A percentile compares a stretch with the other conserved stretches of the same genome.
These are phyloP conservation scores for Xerocomellus amylosporus DNA, from an alignment of 768 basidiomycete genomes.

Conservation along the genomic window DNA sequence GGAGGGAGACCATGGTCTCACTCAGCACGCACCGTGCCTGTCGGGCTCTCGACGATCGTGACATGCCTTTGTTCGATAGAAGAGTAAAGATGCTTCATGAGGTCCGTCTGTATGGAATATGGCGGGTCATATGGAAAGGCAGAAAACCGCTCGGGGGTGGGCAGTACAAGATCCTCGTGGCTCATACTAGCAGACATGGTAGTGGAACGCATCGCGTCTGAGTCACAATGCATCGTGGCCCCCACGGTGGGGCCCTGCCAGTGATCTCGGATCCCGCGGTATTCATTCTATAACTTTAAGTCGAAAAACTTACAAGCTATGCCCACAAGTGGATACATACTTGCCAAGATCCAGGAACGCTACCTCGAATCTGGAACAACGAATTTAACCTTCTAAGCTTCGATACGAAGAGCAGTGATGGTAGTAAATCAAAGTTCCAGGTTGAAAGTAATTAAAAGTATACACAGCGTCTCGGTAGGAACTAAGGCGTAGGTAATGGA, in stretches of 20 bases:
- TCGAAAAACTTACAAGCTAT: too few species aligned
- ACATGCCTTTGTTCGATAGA: conserved; percentile 74
- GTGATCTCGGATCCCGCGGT: conserved; percentile 4
- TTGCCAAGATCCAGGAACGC: conserved; percentile 11
- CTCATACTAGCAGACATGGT: conserved; percentile 4
- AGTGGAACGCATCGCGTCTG: conserved; percentile 8
- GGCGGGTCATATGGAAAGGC: conserved; percentile 84
- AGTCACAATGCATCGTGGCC: background rate
- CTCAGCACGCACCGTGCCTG: conserved; percentile 65
- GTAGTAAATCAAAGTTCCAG: conserved; percentile 15
- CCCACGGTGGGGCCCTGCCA: too few species aligned
- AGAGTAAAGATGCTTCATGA: conserved; percentile 85
- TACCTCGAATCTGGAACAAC: background rate
- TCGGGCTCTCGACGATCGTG: conserved; percentile 85
- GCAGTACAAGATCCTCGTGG: conserved; percentile 36
- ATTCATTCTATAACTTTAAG: too few species aligned
- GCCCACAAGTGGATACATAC: background rate
- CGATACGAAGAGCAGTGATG: conserved; percentile 3
- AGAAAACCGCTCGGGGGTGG: conserved; percentile 66
- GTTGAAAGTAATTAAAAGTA: conserved; percentile 25
- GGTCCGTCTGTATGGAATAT: conserved; percentile 78
- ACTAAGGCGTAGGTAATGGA: conserved; percentile 25
- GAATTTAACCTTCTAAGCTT: conserved; percentile 11
- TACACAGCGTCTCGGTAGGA: conserved; percentile 21
- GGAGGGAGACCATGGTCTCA: background rate